Percentiles rank a stretch among this genome's conserved stretches.
phyloP scores from a whole-genome alignment of 495 filamentous ascomycete species.

The Ramalina intermedia region DNA sequence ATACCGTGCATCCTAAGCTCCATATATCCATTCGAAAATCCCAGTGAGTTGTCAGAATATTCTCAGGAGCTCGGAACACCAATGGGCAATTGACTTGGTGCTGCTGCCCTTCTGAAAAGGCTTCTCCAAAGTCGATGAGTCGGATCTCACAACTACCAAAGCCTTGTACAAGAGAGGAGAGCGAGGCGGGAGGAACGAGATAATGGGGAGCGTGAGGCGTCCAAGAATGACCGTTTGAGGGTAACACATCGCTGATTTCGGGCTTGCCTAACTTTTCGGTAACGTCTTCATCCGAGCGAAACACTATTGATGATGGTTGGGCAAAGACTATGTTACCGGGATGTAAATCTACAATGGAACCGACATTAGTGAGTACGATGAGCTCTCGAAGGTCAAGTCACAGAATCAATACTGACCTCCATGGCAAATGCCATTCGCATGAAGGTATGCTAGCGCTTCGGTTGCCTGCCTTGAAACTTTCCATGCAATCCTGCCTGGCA shows the following conservation, averaged over 20 bases:
- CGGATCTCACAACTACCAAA: slow-evolving; percentile 1
- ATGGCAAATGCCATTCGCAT: slow-evolving; percentile 29
- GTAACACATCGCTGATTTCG: background rate
- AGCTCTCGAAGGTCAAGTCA: background rate
- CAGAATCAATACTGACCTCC: slow-evolving; percentile 12
- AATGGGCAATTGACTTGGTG: slow-evolving; percentile 6
- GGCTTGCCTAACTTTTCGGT: background rate
- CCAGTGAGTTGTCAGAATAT: slow-evolving; percentile 5
- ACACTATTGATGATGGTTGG: background rate
- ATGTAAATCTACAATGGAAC: slow-evolving; percentile 23
- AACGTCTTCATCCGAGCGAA: slow-evolving; percentile 3
- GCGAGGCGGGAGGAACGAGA: slow-evolving; percentile 1
- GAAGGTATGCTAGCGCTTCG: slow-evolving; percentile 26
- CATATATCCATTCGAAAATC: slow-evolving; percentile 5
- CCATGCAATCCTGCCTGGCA: slow-evolving; percentile 29
- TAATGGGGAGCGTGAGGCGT: slow-evolving; percentile 1
- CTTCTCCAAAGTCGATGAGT: slow-evolving; percentile 9
- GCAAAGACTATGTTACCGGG: slow-evolving; percentile 33
- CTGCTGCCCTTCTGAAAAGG: slow-evolving; percentile 1
- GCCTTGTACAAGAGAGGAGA: background rate
- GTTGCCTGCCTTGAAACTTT: slow-evolving; percentile 28
- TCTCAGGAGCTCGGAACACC: slow-evolving; percentile 9
- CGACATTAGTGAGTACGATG: background rate
- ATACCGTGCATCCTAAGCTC: slow-evolving; percentile 11
- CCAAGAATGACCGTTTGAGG: slow-evolving; percentile 1